Conservation (phyloP, 1,284 basidiomycete genomes). For the Cutaneotrichosporon arboriforme region DNA sequence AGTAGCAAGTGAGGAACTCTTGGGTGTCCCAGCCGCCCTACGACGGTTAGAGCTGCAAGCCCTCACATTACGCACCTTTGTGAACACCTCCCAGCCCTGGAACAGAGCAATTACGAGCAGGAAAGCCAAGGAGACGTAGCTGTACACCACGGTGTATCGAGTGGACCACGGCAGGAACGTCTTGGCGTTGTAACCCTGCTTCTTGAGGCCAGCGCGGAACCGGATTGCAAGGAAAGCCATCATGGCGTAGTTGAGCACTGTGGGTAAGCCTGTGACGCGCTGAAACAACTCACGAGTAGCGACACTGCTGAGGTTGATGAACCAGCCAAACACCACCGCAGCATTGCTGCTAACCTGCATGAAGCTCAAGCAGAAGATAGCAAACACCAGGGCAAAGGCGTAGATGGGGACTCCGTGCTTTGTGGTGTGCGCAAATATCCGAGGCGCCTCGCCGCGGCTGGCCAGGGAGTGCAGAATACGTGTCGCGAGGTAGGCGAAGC, state of each 20-base stretch:
- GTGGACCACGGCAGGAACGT: slow-evolving; percentile 12
- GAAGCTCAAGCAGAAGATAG: slow-evolving; percentile 60
- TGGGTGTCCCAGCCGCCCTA: slow-evolving; percentile 15
- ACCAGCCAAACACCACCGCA: slow-evolving; percentile 68
- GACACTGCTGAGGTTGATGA: slow-evolving; percentile 41
- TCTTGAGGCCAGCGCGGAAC: slow-evolving; percentile 27
- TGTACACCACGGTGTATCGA: slow-evolving; percentile 15
- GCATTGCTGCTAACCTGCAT: slow-evolving; percentile 55
- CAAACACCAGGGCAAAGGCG: slow-evolving; percentile 59
- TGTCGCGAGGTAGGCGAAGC: slow-evolving; percentile 49
- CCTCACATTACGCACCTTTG: slow-evolving; percentile 5
- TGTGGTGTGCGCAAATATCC: slow-evolving; percentile 45
- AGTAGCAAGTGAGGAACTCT: slow-evolving; percentile 23
- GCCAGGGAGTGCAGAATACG: slow-evolving; percentile 46
- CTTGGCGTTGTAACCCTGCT: slow-evolving; percentile 24
- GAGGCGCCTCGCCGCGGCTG: slow-evolving; percentile 36
- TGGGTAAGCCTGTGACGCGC: background rate
- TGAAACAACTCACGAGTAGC: slow-evolving; percentile 6
- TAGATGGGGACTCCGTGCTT: slow-evolving; percentile 65
- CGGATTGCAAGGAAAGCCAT: slow-evolving; percentile 46
- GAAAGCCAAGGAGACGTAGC: slow-evolving; percentile 19
- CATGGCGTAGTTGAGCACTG: slow-evolving; percentile 13
- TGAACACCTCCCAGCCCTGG: slow-evolving; percentile 20
- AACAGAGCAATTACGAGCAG: slow-evolving; percentile 26
- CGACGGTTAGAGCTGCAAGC: slow-evolving; percentile 5